Percentiles rank a stretch among this genome's conserved stretches.
phyloP scores from a whole-genome alignment of 108 stramenopile genomes.

The Conticribra guillardii region DNA sequence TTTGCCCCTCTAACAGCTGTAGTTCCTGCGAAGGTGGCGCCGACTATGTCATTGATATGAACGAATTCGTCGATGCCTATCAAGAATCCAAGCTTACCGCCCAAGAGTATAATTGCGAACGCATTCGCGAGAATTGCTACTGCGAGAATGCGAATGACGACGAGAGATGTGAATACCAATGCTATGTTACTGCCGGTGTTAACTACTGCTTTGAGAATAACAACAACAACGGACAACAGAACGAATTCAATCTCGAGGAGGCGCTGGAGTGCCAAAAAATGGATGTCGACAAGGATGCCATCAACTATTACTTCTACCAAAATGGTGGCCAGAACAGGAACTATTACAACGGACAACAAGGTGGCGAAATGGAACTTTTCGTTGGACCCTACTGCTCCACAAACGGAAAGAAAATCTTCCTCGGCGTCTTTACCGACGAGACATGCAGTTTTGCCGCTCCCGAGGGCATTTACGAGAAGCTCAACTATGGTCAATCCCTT shows the following conservation, averaged over 20 bases:
- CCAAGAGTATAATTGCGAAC: constrained; percentile 22
- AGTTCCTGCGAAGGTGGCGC: not conserved
- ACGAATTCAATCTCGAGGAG: not conserved
- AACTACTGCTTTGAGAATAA: not conserved
- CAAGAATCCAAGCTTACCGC: constrained; percentile 22
- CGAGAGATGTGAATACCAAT: not conserved
- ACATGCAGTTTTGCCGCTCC: not conserved
- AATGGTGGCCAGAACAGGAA: not conserved
- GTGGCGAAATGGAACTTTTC: not conserved
- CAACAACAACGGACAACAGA: not conserved
- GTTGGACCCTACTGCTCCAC: not conserved
- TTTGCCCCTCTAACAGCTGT: constrained; percentile 13
- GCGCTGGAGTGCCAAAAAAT: not conserved
- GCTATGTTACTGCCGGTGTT: not conserved
- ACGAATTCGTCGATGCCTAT: constrained; percentile 19
- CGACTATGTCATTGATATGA: not conserved
- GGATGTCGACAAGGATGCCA: not conserved
- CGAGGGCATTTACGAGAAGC: not conserved
- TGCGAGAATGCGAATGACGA: not conserved
- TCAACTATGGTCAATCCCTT: not conserved
- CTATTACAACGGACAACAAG: not conserved
- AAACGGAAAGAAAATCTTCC: not conserved
- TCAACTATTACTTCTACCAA: not conserved
- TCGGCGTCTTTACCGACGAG: not conserved
- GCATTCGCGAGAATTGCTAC: constrained; percentile 19